Evolutionary conservation across 129 eudicot species (phyloP), one percentile per base, ranked within the genome.

Genomic region (Centella asiatica): DNA sequence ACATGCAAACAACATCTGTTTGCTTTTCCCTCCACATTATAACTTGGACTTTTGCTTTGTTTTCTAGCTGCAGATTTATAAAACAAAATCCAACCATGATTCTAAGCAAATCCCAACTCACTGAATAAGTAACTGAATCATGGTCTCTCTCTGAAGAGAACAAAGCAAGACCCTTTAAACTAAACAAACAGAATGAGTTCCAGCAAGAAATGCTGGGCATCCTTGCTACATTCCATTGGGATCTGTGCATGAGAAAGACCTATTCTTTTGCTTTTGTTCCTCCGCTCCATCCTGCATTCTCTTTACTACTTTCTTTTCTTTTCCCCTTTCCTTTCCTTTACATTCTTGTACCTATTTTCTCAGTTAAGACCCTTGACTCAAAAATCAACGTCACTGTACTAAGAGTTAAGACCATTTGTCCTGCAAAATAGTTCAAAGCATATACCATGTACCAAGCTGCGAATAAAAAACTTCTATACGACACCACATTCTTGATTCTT

Each of bases 161-260:
- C 64, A 79, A 82, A 82, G 87, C 79, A 83, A 82, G 70, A 69
- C 74, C 57, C 79, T 81, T 81, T 68, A 74, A 77, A 85, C 85
- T 72, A 72, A 71, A 80, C 97, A 88, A 88, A 88, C 82, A 77
- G 97, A 89, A 61, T 71, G 81, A 80, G 67, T 60, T 70, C 72
- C 75, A 80, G 77, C 72, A 80, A 61, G 79, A 54, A 80, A 72
- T 68, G 78, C 72, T 64, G 78, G 75, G 88, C 58, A 77, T 85
- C 88, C 82, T 79, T 82, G 76, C 80, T 64, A 78, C 77, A 76
- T 85, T 76, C 75, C 76, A 76, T 89, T 34, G 97, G 97, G 97
- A 89, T 89, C 97, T 64, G 97, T 78, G 95, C 49, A 51, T 80
- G 90, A 85, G 87, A 89, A 80, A 85, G 80, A 89, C 97, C 66